phyloP scores from a whole-genome alignment of 768 basidiomycete species.

The Phanerodontia chrysosporium region DNA sequence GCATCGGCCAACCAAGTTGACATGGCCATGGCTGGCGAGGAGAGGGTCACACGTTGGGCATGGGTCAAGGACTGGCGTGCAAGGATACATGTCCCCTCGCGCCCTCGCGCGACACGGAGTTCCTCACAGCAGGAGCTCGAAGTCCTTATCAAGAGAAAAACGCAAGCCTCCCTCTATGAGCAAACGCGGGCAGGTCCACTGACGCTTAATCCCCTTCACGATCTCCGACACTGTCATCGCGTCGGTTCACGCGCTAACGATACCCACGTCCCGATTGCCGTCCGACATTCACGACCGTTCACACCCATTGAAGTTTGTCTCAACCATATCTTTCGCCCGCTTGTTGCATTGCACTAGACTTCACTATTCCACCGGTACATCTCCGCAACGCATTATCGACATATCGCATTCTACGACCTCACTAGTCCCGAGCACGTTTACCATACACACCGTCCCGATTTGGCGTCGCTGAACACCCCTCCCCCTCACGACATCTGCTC shows the following conservation, averaged over 20 bases:
- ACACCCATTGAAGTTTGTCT: not conserved
- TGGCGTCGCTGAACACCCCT: not conserved
- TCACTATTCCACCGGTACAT: not conserved
- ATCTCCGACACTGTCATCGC: not conserved
- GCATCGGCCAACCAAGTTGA: constrained; percentile 9
- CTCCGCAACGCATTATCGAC: not conserved
- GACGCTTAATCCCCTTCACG: not conserved
- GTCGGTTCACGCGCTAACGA: not conserved
- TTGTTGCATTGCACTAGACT: constrained; percentile 8
- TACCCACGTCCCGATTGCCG: not conserved
- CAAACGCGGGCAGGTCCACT: not conserved
- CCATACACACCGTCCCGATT: not conserved
- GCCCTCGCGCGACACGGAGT: constrained; percentile 42
- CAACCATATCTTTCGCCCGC: not conserved
- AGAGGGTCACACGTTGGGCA: constrained; percentile 44
- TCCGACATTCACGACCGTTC: not conserved
- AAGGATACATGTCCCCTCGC: constrained; percentile 53
- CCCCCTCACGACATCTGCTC: not conserved
- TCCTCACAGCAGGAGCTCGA: constrained; percentile 43
- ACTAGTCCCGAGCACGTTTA: not conserved
- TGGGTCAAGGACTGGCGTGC: constrained; percentile 71
- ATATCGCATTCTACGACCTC: not conserved
- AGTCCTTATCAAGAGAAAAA: constrained; percentile 53
- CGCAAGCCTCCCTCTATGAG: constrained; percentile 20
- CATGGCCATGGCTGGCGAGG: constrained; percentile 28